Evolutionary conservation across 2,329 filamentous ascomycete genomes (phyloP), one percentile per base, ranked within the genome.

Genomic region (Colletotrichum spinosum): DNA sequence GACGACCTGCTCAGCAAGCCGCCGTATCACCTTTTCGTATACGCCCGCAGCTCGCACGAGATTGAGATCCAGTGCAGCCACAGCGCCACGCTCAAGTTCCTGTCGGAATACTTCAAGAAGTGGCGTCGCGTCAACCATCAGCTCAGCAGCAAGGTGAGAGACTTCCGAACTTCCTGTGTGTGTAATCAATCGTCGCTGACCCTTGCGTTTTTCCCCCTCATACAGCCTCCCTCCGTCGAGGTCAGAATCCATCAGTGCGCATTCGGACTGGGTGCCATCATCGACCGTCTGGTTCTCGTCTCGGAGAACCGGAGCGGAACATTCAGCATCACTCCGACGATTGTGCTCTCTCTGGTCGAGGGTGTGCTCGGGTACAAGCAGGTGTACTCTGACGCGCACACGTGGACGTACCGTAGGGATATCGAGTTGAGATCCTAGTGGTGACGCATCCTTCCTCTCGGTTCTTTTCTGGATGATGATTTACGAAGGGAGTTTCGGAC

Each of bases 1-100:
- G 81, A 84, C 52, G 77, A 83, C n/a, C 73, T 86, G 9, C 75
- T 84, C 12, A 73, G 77, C 8, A 77, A 74, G 38, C 80, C 83
- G 2, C 84, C 84, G 0, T 86, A 86, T 68, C 77, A 84, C 56
- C 73, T 86, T 6, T 75, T 78, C 12, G 73, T 86, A 5, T 69
- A 73, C 17, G 71, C 74, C 9, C 67, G 69, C 10, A 72, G 73
- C 15, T 69, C 66, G 6, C 67, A 69, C 8, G 70, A 69, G 25
- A 74, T 85, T 9, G 77, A 80, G 52, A 72, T 86, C 10, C 78
- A 84, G 53, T 77, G 79, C 55, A 85, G 81, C 53, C 84, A 86
- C 70, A 79, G 78, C 45, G 77, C 78, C 5, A 82, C 80, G 0
- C 70, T 85, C 35, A 73, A 81, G 56, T 71, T 84, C 13, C 69